phyloP scores from a whole-genome alignment of 2,329 filamentous ascomycete species.

The Epichloe glyceriae region DNA sequence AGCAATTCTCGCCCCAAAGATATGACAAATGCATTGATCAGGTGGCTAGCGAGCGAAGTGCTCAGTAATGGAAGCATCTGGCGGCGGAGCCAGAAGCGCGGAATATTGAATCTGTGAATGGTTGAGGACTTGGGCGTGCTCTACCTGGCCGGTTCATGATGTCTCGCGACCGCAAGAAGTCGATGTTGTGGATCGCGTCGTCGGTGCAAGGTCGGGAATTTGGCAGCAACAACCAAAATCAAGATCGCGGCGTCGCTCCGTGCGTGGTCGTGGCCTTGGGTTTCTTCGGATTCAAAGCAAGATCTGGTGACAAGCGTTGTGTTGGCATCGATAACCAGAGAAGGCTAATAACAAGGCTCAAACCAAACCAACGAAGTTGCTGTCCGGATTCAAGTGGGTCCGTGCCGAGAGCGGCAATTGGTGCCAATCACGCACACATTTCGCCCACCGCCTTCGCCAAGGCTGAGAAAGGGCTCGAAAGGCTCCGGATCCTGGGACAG shows the following conservation, averaged over 20 bases:
- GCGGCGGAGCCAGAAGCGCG: neutral
- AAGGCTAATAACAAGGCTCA: conserved; percentile 15
- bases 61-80: neutral
- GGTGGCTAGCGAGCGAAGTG: neutral
- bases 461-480: conserved; percentile 8
- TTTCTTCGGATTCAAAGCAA: neutral
- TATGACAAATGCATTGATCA: neutral
- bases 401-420: conserved; percentile 17
- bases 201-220: neutral
- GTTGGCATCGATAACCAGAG: conserved; percentile 7
- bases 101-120: conserved; percentile 7
- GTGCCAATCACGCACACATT: conserved; percentile 15
- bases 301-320: neutral
- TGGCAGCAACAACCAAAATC: neutral
- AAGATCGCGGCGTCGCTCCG: neutral
- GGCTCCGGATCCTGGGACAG: neutral
- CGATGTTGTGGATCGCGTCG: neutral
- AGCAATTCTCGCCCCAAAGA: neutral
- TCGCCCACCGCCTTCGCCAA: conserved; percentile 6
- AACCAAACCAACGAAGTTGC: conserved; percentile 12
- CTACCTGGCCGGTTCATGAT: conserved; percentile 51
- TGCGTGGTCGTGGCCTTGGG: neutral
- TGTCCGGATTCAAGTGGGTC: conserved; percentile 28
- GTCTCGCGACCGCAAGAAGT: conserved; percentile 9
- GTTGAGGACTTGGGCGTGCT: conserved; percentile 16